Conservation (phyloP, 2,329 filamentous ascomycete genomes). For the Hymenoscyphus linearis region DNA sequence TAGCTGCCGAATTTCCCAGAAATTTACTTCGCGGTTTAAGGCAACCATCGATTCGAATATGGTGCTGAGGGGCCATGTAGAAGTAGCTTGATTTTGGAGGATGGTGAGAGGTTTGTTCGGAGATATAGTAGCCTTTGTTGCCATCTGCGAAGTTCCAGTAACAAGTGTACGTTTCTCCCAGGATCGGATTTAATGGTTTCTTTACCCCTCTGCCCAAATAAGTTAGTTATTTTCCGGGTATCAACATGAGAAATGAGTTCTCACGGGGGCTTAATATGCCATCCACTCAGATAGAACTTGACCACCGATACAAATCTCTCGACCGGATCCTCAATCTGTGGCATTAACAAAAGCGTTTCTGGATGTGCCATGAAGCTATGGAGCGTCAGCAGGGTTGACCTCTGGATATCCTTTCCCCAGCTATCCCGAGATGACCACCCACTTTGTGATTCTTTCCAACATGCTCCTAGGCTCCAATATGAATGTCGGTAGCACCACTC, state of each 20-base stretch:
- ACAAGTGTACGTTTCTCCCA: slow-evolving; percentile 90
- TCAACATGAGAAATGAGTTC: slow-evolving; percentile 33
- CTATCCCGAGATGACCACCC: slow-evolving; percentile 32
- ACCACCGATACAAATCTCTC: slow-evolving; percentile 90
- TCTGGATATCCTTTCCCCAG: neutral
- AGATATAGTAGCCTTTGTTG: slow-evolving; percentile 88
- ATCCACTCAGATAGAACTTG: slow-evolving; percentile 96
- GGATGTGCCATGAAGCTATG: slow-evolving; percentile 97
- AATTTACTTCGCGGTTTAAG: slow-evolving; percentile 94
- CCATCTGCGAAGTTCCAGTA: slow-evolving; percentile 89
- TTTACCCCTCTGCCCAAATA: slow-evolving; percentile 71
- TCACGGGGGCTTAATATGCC: slow-evolving; percentile 97
- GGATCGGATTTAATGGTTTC: slow-evolving; percentile 93
- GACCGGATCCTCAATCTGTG: slow-evolving; percentile 80
- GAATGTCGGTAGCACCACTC: slow-evolving; percentile 92
- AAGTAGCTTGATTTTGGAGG: slow-evolving; percentile 99
- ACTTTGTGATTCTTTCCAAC: slow-evolving; percentile 99
- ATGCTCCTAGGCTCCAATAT: slow-evolving; percentile 97
- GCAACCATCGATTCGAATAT: slow-evolving; percentile 92
- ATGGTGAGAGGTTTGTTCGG: slow-evolving; percentile 96
- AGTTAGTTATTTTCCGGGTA: slow-evolving; percentile 2
- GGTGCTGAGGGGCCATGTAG: slow-evolving; percentile 90
- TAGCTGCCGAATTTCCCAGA: slow-evolving; percentile 92
- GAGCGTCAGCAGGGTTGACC: slow-evolving; percentile 16
- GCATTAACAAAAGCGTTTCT: slow-evolving; percentile 86